Evolutionary conservation across 164 flowering plant species (phyloP), one percentile per base, ranked within the genome.

Genomic region (Protea cynaroides): DNA sequence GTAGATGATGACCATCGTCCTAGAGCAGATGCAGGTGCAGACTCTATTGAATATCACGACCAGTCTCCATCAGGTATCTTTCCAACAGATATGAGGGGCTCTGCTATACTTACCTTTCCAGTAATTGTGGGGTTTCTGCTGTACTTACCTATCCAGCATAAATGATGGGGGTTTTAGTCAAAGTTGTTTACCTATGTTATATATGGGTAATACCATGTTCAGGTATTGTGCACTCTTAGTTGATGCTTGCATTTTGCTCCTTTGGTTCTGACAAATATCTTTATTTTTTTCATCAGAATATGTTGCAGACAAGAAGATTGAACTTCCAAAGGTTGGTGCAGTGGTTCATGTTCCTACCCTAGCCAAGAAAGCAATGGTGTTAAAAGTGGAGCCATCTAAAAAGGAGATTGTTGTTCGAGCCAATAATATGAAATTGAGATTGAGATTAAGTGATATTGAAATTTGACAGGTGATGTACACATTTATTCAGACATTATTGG

Each of bases 381-480:
- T 92, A 65, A 75, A 74, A 67, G 82, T 88, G 62, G 95, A 86
- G 10, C 70, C 80, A 25, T 79, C 84, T 19, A 87, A 83, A 71
- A 80, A 78, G 69, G 92, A 83, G 65, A 61, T 90, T 11, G 57
- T 84, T 29, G 94, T 93, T 73, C 92, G 79, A 81, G 87, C 81
- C 52, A 87, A 83, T 53, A 79, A 62, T 70, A 79, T 93, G 88
- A 90, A 82, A 80, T 53, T 90, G 78, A 88, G 81, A 70, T 59
- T 93, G 69, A 88, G 84, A 76, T 63, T 87, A 25, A 68, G 67
- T 2, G 90, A 85, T 21, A 43, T 89, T 54, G 43, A 58, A 59
- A 52, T 56, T 58, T 81, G 72, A 74, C 63, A 38, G 66, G 54
- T 69, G 18, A 15, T 18, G 52, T 15, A 49, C 15, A 2, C 19